Evolutionary conservation across 768 basidiomycete species (phyloP).

Genomic region (Rhodosporidiobolus odoratus): DNA sequence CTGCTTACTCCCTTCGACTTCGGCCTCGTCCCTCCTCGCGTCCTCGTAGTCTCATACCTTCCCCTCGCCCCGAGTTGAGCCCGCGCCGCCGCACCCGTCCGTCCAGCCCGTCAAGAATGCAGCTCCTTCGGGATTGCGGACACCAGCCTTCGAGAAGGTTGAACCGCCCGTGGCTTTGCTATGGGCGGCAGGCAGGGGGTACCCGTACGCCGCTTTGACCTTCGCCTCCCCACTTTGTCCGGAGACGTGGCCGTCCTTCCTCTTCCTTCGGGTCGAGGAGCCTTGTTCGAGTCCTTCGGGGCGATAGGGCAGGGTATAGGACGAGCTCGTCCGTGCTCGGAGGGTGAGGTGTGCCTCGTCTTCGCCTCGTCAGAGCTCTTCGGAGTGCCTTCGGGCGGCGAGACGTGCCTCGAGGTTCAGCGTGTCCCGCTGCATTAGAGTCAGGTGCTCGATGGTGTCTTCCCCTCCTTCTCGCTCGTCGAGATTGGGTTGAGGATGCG

Average conservation of each 20-base stretch:
- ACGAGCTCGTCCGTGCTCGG: neutral
- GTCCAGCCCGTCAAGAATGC: slow-evolving; percentile 2
- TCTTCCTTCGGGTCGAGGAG: neutral
- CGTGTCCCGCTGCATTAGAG: slow-evolving; percentile 11
- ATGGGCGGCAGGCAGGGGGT: neutral
- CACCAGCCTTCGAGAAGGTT: neutral
- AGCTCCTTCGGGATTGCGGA: slow-evolving; percentile 9
- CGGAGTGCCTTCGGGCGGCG: neutral
- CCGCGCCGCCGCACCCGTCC: neutral
- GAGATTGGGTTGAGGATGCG: neutral
- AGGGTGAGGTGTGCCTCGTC: neutral
- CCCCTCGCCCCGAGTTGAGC: neutral
- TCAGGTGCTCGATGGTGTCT: slow-evolving; percentile 14
- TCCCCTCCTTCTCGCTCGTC: neutral
- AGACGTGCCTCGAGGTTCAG: neutral
- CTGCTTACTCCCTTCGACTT: neutral
- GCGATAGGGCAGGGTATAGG: neutral
- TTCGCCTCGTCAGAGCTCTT: neutral
- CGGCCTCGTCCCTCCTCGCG: neutral
- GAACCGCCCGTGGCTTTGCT: neutral
- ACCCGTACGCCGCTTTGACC: neutral
- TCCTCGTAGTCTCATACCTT: neutral
- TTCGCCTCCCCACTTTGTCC: neutral
- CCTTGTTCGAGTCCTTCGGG: neutral
- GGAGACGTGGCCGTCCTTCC: neutral